A percentile compares a stretch with the other conserved stretches of the same genome.
phyloP scores from a whole-genome alignment of 495 filamentous ascomycete genomes.

The Podospora pseudopauciseta region DNA sequence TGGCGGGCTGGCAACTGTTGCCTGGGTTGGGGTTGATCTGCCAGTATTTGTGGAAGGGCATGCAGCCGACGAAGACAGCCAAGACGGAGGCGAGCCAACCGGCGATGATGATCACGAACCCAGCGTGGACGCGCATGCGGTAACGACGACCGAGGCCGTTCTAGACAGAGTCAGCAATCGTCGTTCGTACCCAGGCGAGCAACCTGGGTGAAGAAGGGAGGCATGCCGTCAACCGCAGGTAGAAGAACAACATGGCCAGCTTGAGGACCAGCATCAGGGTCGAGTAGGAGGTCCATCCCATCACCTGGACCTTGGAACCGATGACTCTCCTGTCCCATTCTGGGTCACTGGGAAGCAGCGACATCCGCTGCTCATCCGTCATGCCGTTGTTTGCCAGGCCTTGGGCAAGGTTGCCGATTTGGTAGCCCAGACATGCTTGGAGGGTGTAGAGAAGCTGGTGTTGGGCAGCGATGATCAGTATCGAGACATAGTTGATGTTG shows the following conservation, averaged over 20 bases:
- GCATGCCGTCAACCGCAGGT: constrained; percentile 49
- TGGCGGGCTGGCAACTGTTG: constrained; percentile 47
- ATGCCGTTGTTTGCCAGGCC: constrained; percentile 62
- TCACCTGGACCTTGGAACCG: constrained; percentile 57
- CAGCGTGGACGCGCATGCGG: constrained; percentile 49
- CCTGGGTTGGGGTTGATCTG: constrained; percentile 53
- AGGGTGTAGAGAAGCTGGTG: constrained; percentile 31
- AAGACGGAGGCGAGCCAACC: constrained; percentile 51
- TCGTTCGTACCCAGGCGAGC: too few relatives aligned
- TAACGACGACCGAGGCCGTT: constrained; percentile 44
- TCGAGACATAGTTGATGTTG: too few relatives aligned
- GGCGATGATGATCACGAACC: constrained; percentile 45
- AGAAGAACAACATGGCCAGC: constrained; percentile 55
- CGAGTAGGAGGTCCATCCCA: constrained; percentile 56
- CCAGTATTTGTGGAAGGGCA: constrained; percentile 49
- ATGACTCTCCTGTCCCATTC: constrained; percentile 49
- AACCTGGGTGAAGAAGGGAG: too few relatives aligned
- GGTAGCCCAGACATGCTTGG: constrained; percentile 38
- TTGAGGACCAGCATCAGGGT: constrained; percentile 53
- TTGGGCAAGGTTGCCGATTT: constrained; percentile 41
- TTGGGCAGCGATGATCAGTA: too few relatives aligned
- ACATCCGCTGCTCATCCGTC: constrained; percentile 49
- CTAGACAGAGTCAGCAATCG: too few relatives aligned
- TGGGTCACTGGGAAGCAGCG: constrained; percentile 42
- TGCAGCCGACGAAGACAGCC: constrained; percentile 52